Conservation (phyloP, 2,329 filamentous ascomycete genomes). For the Emydomyces testavorans region DNA sequence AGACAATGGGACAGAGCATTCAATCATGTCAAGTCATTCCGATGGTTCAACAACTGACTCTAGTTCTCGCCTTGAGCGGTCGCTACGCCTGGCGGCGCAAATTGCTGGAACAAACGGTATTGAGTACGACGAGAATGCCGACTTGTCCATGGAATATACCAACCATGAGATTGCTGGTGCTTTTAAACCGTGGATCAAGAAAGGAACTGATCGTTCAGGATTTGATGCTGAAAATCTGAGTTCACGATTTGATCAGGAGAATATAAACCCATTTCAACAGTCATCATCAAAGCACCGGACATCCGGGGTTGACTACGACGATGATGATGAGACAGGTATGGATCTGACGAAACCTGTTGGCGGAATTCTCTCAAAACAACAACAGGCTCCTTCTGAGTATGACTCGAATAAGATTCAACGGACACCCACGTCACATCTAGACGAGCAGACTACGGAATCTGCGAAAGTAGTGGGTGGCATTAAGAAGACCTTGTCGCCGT, state of each 20-base stretch:
- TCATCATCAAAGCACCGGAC: not conserved
- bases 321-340: constrained; percentile 73
- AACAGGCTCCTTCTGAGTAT: not conserved
- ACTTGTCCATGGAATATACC: constrained; percentile 71
- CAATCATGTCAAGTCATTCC: constrained; percentile 50
- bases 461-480: constrained; percentile 37
- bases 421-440: constrained; percentile 38
- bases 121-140: constrained; percentile 49
- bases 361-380: constrained; percentile 52
- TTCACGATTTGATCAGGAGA: constrained; percentile 37
- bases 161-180: constrained; percentile 45
- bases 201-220: constrained; percentile 29
- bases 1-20: constrained; percentile 62
- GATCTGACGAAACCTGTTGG: constrained; percentile 79
- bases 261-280: constrained; percentile 28
- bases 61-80: constrained; percentile 64
- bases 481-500: constrained; percentile 16
- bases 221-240: constrained; percentile 36
- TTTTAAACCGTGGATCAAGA: constrained; percentile 40
- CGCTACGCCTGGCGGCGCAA: constrained; percentile 60
- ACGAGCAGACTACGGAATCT: constrained; percentile 39
- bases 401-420: constrained; percentile 32
- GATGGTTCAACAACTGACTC: constrained; percentile 50
- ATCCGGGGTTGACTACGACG: constrained; percentile 25
- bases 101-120: constrained; percentile 63